phyloP scores from a whole-genome alignment of 1,284 basidiomycete genomes.

The Sanghuangporus sanghuang region DNA sequence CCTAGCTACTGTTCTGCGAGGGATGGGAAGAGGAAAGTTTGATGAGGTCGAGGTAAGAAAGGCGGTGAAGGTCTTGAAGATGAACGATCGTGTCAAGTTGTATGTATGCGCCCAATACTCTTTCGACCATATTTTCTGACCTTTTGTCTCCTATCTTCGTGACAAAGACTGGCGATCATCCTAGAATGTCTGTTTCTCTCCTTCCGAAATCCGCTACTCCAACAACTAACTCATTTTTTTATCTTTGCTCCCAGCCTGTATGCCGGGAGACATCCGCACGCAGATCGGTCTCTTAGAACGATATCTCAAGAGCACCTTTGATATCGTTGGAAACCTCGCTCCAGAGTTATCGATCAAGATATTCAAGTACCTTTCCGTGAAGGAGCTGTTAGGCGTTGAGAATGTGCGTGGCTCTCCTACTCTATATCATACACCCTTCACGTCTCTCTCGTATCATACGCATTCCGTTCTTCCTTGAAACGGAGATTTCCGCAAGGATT shows the following conservation, averaged over 20 bases:
- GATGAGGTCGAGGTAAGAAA: slow-evolving; percentile 64
- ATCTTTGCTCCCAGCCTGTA: slow-evolving; percentile 39
- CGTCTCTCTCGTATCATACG: too few relatives aligned
- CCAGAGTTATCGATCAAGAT: slow-evolving; percentile 64
- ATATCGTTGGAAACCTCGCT: slow-evolving; percentile 71
- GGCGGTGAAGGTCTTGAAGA: slow-evolving; percentile 52
- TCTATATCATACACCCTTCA: too few relatives aligned
- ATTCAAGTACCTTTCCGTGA: slow-evolving; percentile 58
- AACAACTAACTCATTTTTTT: background rate
- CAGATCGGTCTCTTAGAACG: slow-evolving; percentile 79
- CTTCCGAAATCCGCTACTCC: slow-evolving; percentile 1
- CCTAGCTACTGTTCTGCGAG: slow-evolving; percentile 44
- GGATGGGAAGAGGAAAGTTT: slow-evolving; percentile 50
- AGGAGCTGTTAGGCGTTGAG: slow-evolving; percentile 59
- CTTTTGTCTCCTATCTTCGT: background rate
- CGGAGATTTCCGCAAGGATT: too few relatives aligned
- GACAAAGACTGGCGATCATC: slow-evolving; percentile 33
- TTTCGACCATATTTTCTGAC: background rate
- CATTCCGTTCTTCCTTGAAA: too few relatives aligned
- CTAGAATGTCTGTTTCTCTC: slow-evolving; percentile 42
- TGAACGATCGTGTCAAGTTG: slow-evolving; percentile 68
- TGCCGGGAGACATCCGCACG: slow-evolving; percentile 72
- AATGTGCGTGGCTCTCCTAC: too few relatives aligned
- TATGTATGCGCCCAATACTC: slow-evolving; percentile 34
- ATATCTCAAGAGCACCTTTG: slow-evolving; percentile 75